Evolutionary conservation across 306 rosid species (phyloP).

Genomic region (Quercus agrifolia): DNA sequence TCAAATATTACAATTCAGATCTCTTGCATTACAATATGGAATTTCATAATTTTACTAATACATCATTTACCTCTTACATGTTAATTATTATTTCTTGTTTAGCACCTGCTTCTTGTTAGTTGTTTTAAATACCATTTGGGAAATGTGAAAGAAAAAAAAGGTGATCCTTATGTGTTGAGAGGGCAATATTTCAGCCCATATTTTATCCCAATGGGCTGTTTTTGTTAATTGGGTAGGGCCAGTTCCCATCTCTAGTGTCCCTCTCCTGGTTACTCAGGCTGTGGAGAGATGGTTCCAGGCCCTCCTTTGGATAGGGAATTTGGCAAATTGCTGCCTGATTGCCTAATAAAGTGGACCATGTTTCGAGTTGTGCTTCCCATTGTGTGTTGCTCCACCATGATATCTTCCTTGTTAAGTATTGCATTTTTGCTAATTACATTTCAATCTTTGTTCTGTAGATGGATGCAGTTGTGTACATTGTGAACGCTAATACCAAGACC

Average conservation of each 20-base stretch:
- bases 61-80: background rate
- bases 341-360: background rate
- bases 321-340: background rate
- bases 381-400: background rate
- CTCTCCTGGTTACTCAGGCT: too few species aligned
- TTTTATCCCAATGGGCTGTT: too few species aligned
- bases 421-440: background rate
- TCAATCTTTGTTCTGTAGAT: constrained; percentile 40
- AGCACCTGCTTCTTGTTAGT: background rate
- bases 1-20: background rate
- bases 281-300: too few species aligned
- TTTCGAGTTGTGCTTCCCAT: background rate
- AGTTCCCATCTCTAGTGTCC: too few species aligned
- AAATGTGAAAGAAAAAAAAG: too few species aligned
- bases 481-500: constrained; percentile 51
- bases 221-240: too few species aligned
- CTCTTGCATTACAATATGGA: background rate
- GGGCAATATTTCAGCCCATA: too few species aligned
- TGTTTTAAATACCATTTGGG: background rate
- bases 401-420: background rate
- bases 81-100: background rate
- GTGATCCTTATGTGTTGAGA: background rate
- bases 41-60: background rate
- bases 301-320: background rate
- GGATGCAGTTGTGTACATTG: constrained; percentile 82